A percentile compares a stretch with the other conserved stretches of the same genome.
Evolutionary conservation across 2,329 filamentous ascomycete species (phyloP).

Genomic region (Cercospora brassicicola): DNA sequence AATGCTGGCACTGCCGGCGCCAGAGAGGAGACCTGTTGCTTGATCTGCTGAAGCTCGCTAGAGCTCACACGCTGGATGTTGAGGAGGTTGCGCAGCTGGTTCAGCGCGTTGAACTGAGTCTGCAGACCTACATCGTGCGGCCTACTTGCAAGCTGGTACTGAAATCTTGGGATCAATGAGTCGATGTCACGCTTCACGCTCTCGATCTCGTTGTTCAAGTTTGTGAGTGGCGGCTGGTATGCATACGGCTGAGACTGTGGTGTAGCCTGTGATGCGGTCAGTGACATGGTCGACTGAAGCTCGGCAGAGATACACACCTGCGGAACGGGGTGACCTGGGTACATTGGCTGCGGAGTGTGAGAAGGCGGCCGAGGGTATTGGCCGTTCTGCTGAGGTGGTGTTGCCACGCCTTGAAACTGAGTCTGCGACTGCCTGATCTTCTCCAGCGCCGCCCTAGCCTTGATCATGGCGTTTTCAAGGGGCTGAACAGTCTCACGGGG

Average conservation of each 20-base stretch:
- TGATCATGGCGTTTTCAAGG: constrained; percentile 92
- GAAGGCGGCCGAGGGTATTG: constrained; percentile 43
- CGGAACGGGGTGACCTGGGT: constrained; percentile 38
- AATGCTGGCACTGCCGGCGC: constrained; percentile 55
- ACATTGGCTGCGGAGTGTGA: constrained; percentile 39
- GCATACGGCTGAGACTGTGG: constrained; percentile 26
- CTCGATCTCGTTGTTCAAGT: constrained; percentile 45
- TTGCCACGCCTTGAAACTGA: constrained; percentile 71
- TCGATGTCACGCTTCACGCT: constrained; percentile 81
- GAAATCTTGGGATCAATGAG: constrained; percentile 70
- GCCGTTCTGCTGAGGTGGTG: constrained; percentile 60
- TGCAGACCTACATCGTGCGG: constrained; percentile 74
- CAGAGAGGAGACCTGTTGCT: constrained; percentile 79
- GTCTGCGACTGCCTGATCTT: constrained; percentile 55
- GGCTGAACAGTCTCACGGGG: constrained; percentile 79
- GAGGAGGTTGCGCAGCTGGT: constrained; percentile 80
- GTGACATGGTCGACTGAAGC: background rate
- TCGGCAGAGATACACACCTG: constrained; percentile 35
- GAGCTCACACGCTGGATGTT: constrained; percentile 74
- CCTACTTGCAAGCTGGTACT: constrained; percentile 71
- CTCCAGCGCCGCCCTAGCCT: constrained; percentile 66
- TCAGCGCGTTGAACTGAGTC: constrained; percentile 76
- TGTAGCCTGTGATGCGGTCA: constrained; percentile 25
- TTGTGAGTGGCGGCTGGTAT: constrained; percentile 22
- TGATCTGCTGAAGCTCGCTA: constrained; percentile 80